Conservation (phyloP, 2,329 filamentous ascomycete genomes). For the Hypoxylon sp. region DNA sequence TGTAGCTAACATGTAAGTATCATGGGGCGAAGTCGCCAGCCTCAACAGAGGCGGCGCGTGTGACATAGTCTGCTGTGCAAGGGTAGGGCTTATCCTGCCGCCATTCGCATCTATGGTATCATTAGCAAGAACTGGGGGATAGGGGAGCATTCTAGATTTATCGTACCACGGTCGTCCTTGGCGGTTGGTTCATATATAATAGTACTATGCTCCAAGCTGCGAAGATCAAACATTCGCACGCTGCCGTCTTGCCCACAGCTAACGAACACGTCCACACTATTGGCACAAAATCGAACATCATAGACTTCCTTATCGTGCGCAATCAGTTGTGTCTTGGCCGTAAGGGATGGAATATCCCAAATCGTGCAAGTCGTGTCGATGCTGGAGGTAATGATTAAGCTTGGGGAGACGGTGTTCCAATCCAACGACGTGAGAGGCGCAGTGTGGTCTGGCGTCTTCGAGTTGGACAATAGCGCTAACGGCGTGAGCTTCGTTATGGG, state of each 20-base stretch:
- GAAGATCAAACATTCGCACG: conserved; percentile 97
- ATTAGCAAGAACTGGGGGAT: conserved; percentile 20
- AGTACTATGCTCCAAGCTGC: conserved; percentile 96
- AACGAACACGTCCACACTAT: conserved; percentile 98
- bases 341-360: conserved; percentile 98
- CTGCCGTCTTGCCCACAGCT: conserved; percentile 98
- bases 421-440: conserved; percentile 96
- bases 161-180: conserved; percentile 80
- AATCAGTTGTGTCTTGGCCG: conserved; percentile 97
- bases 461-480: conserved; percentile 93
- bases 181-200: conserved; percentile 98
- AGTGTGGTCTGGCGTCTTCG: conserved; percentile 97
- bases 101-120: conserved; percentile 66
- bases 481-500: conserved; percentile 87
- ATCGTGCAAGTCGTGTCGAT: conserved; percentile 99
- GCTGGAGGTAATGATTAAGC: conserved; percentile 97
- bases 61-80: conserved; percentile 82
- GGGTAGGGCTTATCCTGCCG: conserved; percentile 79
- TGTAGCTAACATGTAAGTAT: conserved; percentile 95
- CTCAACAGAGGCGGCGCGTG: conserved; percentile 84
- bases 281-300: conserved; percentile 97
- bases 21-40: conserved; percentile 91
- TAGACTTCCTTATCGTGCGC: conserved; percentile 99
- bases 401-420: conserved; percentile 98
- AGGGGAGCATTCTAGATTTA: conserved; percentile 14